Conservation (phyloP, 139 green algal genomes). For the Deuterostichococcus epilithicus region DNA sequence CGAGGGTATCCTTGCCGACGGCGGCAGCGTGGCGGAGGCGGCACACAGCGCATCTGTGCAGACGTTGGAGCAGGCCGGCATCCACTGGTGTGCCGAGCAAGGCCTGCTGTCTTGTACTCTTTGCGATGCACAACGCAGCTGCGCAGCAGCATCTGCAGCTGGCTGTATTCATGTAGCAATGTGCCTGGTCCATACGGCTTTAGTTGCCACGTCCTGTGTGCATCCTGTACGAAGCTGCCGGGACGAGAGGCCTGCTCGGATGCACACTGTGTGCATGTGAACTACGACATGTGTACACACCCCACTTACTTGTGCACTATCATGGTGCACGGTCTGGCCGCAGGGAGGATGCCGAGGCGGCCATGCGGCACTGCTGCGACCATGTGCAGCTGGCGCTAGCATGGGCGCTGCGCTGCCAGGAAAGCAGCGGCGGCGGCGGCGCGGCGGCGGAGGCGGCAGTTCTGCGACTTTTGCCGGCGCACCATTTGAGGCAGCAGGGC, state of each 20-base stretch:
- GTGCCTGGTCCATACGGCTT: too few relatives aligned
- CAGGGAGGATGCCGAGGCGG: neutral
- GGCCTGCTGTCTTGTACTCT: too few relatives aligned
- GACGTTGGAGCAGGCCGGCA: neutral
- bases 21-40: neutral
- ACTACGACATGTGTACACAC: too few relatives aligned
- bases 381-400: neutral
- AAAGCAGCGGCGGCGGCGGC: neutral
- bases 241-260: too few relatives aligned
- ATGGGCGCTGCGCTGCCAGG: neutral
- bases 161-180: too few relatives aligned
- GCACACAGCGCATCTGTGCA: neutral
- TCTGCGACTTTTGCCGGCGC: neutral
- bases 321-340: too few relatives aligned
- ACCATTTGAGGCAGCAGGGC: neutral
- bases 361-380: neutral
- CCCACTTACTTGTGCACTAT: too few relatives aligned
- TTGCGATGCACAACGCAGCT: too few relatives aligned
- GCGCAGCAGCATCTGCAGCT: too few relatives aligned
- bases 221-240: too few relatives aligned
- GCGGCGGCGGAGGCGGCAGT: neutral
- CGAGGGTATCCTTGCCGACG: neutral
- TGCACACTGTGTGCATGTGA: too few relatives aligned
- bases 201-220: too few relatives aligned
- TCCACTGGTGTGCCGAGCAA: neutral